phyloP scores from a whole-genome alignment of 331 rosid species.

The Acacia concinna region DNA sequence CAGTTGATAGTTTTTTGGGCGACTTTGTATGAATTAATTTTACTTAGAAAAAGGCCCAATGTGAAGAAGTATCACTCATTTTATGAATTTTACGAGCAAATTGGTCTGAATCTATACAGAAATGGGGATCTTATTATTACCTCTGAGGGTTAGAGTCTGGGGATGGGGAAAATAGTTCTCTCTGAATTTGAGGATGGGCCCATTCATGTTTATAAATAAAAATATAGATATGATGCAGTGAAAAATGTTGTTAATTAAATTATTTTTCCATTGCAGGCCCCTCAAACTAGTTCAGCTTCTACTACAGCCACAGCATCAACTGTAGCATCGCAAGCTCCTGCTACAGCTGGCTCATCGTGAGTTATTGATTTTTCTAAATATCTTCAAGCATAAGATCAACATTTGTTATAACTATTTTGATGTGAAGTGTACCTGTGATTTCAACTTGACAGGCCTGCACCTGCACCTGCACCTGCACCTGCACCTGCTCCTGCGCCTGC shows the following conservation, averaged over 20 bases:
- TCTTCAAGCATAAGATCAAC: not conserved
- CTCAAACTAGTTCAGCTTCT: constrained; percentile 54
- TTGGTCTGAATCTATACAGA: not conserved
- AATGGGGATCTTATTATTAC: not conserved
- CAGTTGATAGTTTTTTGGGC: not conserved
- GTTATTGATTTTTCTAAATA: constrained; percentile 18
- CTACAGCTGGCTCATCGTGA: constrained; percentile 42
- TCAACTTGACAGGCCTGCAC: constrained; percentile 46
- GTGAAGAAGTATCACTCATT: not conserved
- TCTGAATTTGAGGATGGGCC: not conserved
- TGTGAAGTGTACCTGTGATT: constrained; percentile 2
- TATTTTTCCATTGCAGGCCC: constrained; percentile 34
- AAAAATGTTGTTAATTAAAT: not conserved
- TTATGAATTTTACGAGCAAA: not conserved
- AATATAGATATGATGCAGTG: too few species aligned
- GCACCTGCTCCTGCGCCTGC: not conserved
- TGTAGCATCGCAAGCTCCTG: constrained; percentile 37
- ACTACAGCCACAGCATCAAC: constrained; percentile 26
- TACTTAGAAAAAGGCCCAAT: not conserved
- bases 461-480: constrained; percentile 1
- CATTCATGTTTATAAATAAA: not conserved
- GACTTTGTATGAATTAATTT: not conserved
- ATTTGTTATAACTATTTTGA: constrained; percentile 13
- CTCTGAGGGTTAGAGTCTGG: not conserved
- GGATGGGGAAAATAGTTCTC: not conserved